These are phyloP conservation scores for Dissophora globulifera DNA, from an alignment of 192 early-diverging fungal species.

Conservation along the genomic window DNA sequence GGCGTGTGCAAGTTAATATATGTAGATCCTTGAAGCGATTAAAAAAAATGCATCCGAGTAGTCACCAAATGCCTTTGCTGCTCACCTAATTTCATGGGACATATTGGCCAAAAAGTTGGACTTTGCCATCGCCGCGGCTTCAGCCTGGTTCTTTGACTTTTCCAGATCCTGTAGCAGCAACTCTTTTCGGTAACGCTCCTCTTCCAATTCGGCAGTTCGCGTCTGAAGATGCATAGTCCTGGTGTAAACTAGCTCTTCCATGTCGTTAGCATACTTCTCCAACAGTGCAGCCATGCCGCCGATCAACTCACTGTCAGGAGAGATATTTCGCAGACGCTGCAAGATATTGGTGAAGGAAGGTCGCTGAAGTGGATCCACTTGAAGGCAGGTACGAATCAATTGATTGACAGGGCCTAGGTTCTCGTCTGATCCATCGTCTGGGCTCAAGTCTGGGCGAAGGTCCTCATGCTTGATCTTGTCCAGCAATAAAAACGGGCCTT, in stretches of 20 bases:
- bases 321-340: constrained; percentile 37
- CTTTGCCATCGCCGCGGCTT: constrained; percentile 57
- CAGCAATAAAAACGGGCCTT: constrained; percentile 11
- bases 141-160: constrained; percentile 58
- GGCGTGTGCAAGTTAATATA: too few species aligned
- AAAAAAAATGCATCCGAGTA: too few species aligned
- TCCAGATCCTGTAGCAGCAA: constrained; percentile 49
- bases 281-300: constrained; percentile 56
- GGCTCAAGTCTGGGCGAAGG: constrained; percentile 37
- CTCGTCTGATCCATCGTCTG: constrained; percentile 45
- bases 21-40: too few species aligned
- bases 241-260: constrained; percentile 56
- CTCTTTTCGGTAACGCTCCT: constrained; percentile 49
- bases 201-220: constrained; percentile 57
- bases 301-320: constrained; percentile 50
- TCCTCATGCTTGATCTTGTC: constrained; percentile 38
- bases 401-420: constrained; percentile 41
- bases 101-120: constrained; percentile 80
- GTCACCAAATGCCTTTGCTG: constrained; percentile 7
- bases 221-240: constrained; percentile 55
- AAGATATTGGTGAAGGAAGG: constrained; percentile 32
- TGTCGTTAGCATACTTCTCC: constrained; percentile 58
- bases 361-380: constrained; percentile 22
- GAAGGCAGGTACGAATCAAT: constrained; percentile 43
- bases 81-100: constrained; percentile 68